Evolutionary conservation across 2,329 filamentous ascomycete genomes (phyloP), one percentile per base, ranked within the genome.

Genomic region (Botrytis elliptica): DNA sequence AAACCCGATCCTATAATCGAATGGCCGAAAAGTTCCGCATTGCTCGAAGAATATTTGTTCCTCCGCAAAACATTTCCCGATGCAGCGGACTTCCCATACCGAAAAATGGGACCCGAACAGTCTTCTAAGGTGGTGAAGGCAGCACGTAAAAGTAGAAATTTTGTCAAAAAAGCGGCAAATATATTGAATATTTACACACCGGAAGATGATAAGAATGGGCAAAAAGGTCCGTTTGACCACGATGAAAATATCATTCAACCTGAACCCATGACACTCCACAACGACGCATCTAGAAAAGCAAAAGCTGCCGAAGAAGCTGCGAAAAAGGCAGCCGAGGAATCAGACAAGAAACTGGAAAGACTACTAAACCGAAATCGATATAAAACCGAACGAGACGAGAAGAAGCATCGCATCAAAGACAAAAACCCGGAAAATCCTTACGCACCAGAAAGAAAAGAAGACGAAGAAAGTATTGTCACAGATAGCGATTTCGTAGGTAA

Each of bases 401-500:
- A 68, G 33, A 55, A 55, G 18, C 36, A 40, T 29, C 36, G 44
- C 3, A 68, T 57, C 36, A 42, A 57, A 68, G 46, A 42, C 46
- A 22, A 55, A 18, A 57, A 55, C 29, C 25, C 46, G 3, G 46
- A 40, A 57, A 68, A 55, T 20, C 29, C 66, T 18, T 68, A 29
- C 33, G 66, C 52, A 9, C 66, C 46, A 1, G 66, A 25, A n/a
- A 29, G 46, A 12, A 68, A 29, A 68, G 66, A 57, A 33, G 66
- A 68, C 22, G 66, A 68, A 25, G 52, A 38, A 38, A 68, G 66
- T 29, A 55, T 68, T 25, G 46, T 68, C n/a, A 68, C 66, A 0
- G 66, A 68, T 57, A 49, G 33, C 16, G 66, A 68, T 68, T 68
- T 68, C 25, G 46, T 10, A 38, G 22, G 20, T 8, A 68, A 68